These are phyloP conservation scores for Suaeda aralocaspica DNA, from an alignment of 148 eudicot species.

Conservation along the genomic window DNA sequence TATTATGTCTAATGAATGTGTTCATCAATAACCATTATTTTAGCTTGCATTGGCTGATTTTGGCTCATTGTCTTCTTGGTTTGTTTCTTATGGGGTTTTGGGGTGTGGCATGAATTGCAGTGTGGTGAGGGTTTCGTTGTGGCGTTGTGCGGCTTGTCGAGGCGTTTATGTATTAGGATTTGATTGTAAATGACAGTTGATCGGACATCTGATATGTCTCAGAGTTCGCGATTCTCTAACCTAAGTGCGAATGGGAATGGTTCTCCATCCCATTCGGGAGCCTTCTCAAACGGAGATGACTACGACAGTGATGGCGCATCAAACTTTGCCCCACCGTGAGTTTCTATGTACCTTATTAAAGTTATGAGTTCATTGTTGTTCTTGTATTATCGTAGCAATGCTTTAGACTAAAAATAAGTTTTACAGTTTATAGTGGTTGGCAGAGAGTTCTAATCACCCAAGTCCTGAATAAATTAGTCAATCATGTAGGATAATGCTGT, in stretches of 20 bases:
- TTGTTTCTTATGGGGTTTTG: conserved; percentile 6
- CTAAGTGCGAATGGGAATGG: conserved; percentile 68
- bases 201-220: conserved; percentile 54
- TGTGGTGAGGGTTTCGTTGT: conserved; percentile 6
- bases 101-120: conserved; percentile 18
- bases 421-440: not conserved
- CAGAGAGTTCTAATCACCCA: not conserved
- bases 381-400: not conserved
- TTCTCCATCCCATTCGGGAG: conserved; percentile 61
- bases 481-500: not conserved
- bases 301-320: conserved; percentile 90
- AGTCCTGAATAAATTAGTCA: not conserved
- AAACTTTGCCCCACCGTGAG: conserved; percentile 90
- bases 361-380: not conserved
- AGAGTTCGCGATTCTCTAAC: conserved; percentile 60
- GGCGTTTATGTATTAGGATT: conserved; percentile 1
- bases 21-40: not conserved
- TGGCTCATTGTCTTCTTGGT: conserved; percentile 14
- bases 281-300: conserved; percentile 67
- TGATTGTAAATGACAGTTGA: conserved; percentile 48
- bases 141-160: conserved; percentile 11
- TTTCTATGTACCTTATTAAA: conserved; percentile 16
- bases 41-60: conserved; percentile 3
- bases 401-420: not conserved
- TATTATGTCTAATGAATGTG: not conserved